Percentiles rank a stretch among this genome's conserved stretches.
Evolutionary conservation across 2,329 filamentous ascomycete species (phyloP).

Genomic region (Beauveria caledonica): DNA sequence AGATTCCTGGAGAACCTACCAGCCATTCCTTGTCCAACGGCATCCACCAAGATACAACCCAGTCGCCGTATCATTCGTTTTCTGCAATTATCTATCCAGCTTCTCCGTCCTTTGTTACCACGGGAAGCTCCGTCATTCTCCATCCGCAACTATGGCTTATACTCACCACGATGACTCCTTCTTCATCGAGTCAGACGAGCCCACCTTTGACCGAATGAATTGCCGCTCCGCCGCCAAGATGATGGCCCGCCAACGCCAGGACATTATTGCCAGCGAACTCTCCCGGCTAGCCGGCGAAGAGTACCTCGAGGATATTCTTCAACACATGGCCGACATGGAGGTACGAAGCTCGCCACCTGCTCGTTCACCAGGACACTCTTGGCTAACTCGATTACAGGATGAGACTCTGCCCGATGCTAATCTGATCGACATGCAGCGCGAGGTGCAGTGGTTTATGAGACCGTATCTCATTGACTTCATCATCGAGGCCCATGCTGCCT

Average conservation of each 20-base stretch:
- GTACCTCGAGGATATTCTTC: slow-evolving; percentile 88
- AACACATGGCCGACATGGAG: slow-evolving; percentile 96
- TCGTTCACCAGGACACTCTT: slow-evolving; percentile 18
- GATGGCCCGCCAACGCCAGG: slow-evolving; percentile 74
- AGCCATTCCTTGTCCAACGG: slow-evolving; percentile 36
- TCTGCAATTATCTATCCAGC: slow-evolving; percentile 14
- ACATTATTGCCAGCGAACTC: slow-evolving; percentile 80
- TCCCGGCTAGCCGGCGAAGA: slow-evolving; percentile 79
- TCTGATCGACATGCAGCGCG: slow-evolving; percentile 96
- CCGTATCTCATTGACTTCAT: slow-evolving; percentile 97
- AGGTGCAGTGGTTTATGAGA: slow-evolving; percentile 99
- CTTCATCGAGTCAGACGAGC: slow-evolving; percentile 49
- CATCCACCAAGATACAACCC: slow-evolving; percentile 13
- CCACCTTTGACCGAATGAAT: slow-evolving; percentile 48
- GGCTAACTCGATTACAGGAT: slow-evolving; percentile 36
- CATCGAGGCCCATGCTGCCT: slow-evolving; percentile 92
- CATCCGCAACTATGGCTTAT: slow-evolving; percentile 36
- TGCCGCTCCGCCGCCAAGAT: slow-evolving; percentile 69
- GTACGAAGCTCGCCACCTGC: slow-evolving; percentile 25
- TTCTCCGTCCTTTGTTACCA: slow-evolving; percentile 13
- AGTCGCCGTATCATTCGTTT: slow-evolving; percentile 17
- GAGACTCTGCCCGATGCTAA: slow-evolving; percentile 93
- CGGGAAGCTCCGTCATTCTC: background rate
- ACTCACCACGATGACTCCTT: slow-evolving; percentile 38
- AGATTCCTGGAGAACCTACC: slow-evolving; percentile 47